Base-by-base conservation (phyloP, 1,284 basidiomycete genomes). In the Trametes versicolor region DNA sequence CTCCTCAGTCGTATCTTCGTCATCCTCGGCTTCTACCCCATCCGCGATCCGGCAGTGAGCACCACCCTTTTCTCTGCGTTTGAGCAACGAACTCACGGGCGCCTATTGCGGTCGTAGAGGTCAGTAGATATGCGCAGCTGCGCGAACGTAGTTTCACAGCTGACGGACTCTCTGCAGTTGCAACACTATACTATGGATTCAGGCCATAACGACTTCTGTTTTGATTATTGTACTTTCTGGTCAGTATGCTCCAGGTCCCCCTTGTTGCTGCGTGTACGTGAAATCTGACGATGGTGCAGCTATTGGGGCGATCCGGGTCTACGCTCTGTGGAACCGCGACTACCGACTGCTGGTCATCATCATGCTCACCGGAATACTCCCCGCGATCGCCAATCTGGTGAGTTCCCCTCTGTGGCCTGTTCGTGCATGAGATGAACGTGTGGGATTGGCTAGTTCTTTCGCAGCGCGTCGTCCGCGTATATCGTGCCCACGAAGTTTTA, bases 301-400 rank as follows among this genome's bases (percentile, higher is more conserved):
- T 17, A 64, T 68, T 29, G 65, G 59, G 0, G 64, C 67, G 1
- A 45, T 69, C 19, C 69, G 69, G n/a, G 58, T 71, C 2, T 72
- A 58, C 45, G 71, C 69, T 10, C 50, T 71, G 0, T 72, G 68
- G 67, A 56, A 63, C 41, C 62, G 66, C 10, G 63, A 68, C 32
- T n/a, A 13, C 15, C 58, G 57, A 17, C 34, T 69, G 6, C 58
- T 69, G 17, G 17, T 29, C 2, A 10, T 67, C 23, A 51, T 72
- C 8, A 52, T 72, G 32, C n/a, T 67, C 15, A 32, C 60, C 10
- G 69, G 69, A 5, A 10, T 68, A 4, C 54, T 71, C 23, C 63
- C 63, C 47, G 69, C 69, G 2, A 25, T 64, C 29, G 60, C 65
- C 4, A 65, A 66, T 23, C 32, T 68, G 12, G 71, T 72, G 12